Conservation (phyloP, 805 yeast species). For the Lipomyces yamadae region DNA sequence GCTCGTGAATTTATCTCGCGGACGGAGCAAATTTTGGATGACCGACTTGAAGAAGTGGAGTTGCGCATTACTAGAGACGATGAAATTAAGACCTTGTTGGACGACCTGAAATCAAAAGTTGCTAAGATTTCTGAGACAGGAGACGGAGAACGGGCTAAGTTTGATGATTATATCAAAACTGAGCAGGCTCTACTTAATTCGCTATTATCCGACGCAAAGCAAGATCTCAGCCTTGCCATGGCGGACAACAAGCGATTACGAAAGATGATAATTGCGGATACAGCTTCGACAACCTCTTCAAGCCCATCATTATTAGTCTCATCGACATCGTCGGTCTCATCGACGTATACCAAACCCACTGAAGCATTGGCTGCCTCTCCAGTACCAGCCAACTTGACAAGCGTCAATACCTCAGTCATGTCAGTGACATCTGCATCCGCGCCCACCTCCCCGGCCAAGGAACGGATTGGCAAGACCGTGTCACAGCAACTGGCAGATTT, state of each 20-base stretch:
- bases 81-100: constrained; percentile 32
- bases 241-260: constrained; percentile 30
- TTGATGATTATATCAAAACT: constrained; percentile 13
- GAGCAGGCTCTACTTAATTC: constrained; percentile 19
- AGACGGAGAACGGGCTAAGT: constrained; percentile 12
- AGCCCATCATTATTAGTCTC: constrained; percentile 13
- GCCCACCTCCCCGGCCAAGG: constrained; percentile 28
- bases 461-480: constrained; percentile 20
- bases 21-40: constrained; percentile 24
- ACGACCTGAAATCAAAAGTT: constrained; percentile 26
- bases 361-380: constrained; percentile 10
- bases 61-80: constrained; percentile 17
- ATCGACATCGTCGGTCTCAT: constrained; percentile 9
- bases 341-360: neutral
- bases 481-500: constrained; percentile 36
- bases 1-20: constrained; percentile 26
- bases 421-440: constrained; percentile 16
- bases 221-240: constrained; percentile 25
- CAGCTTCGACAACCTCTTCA: neutral
- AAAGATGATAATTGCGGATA: constrained; percentile 12
- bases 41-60: constrained; percentile 30
- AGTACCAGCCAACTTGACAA: constrained; percentile 4
- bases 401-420: constrained; percentile 3
- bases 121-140: constrained; percentile 7
- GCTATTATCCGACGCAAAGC: constrained; percentile 22